These are phyloP conservation scores for Parastagonospora nodorum DNA, from an alignment of 2,329 filamentous ascomycete genomes.

Conservation along the genomic window DNA sequence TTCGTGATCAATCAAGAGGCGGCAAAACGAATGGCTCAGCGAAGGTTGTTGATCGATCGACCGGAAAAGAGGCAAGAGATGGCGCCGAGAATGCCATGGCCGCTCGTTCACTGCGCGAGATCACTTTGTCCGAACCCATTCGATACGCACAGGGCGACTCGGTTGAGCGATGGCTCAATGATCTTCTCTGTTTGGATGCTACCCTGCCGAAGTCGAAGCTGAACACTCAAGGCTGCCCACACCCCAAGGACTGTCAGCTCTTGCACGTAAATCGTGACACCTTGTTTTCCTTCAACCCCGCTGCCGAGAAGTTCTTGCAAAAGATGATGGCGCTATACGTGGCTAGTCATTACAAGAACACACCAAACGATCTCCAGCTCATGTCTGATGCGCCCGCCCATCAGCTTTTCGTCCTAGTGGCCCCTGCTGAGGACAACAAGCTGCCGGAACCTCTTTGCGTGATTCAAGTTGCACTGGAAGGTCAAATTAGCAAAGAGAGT, in stretches of 20 bases:
- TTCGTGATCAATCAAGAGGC: slow-evolving; percentile 86
- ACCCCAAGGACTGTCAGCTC: slow-evolving; percentile 89
- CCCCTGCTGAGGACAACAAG: slow-evolving; percentile 77
- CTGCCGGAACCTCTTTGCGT: slow-evolving; percentile 94
- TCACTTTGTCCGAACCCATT: slow-evolving; percentile 91
- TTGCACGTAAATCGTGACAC: slow-evolving; percentile 96
- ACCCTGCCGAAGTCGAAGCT: slow-evolving; percentile 80
- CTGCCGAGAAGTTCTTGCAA: slow-evolving; percentile 95
- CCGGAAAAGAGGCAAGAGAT: slow-evolving; percentile 66
- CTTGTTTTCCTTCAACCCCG: slow-evolving; percentile 95
- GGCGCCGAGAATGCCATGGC: slow-evolving; percentile 46
- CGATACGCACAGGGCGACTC: slow-evolving; percentile 88
- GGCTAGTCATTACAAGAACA: slow-evolving; percentile 97
- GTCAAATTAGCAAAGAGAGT: slow-evolving; percentile 90
- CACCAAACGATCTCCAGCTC: slow-evolving; percentile 94
- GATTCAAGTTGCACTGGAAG: slow-evolving; percentile 91
- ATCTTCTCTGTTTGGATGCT: slow-evolving; percentile 88
- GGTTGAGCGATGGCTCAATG: slow-evolving; percentile 97
- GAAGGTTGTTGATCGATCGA: slow-evolving; percentile 76
- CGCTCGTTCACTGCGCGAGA: slow-evolving; percentile 85
- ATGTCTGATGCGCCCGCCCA: slow-evolving; percentile 98
- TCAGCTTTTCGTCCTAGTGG: slow-evolving; percentile 91
- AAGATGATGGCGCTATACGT: slow-evolving; percentile 99
- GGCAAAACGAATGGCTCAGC: slow-evolving; percentile 59
- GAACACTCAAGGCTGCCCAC: slow-evolving; percentile 78